Evolutionary conservation across 768 basidiomycete genomes (phyloP).

Genomic region (Macrolepiota fuliginosa): DNA sequence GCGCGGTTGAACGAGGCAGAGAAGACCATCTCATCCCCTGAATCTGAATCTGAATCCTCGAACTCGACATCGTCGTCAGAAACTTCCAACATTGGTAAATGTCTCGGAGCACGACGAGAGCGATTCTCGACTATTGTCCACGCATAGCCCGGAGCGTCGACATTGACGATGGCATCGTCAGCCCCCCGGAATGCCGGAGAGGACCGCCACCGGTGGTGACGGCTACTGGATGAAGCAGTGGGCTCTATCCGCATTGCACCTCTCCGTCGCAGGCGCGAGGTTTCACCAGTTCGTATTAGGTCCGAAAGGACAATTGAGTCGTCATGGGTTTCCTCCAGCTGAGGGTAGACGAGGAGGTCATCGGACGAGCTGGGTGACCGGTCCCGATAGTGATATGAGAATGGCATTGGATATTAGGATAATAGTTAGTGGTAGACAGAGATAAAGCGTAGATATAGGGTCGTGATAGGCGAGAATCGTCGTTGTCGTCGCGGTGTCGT

Average conservation of each 20-base stretch:
- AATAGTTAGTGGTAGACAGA: background rate
- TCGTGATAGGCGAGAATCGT: background rate
- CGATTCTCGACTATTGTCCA: slow-evolving; percentile 12
- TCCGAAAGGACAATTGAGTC: slow-evolving; percentile 72
- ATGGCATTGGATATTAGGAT: slow-evolving; percentile 11
- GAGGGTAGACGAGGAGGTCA: slow-evolving; percentile 1
- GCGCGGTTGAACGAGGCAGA: slow-evolving; percentile 7
- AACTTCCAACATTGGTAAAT: slow-evolving; percentile 10
- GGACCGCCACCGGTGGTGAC: slow-evolving; percentile 8
- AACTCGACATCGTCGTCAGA: slow-evolving; percentile 8
- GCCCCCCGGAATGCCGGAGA: background rate
- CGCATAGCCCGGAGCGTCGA: slow-evolving; percentile 11
- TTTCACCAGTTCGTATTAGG: slow-evolving; percentile 71
- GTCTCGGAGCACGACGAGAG: slow-evolving; percentile 3
- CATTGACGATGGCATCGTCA: slow-evolving; percentile 14
- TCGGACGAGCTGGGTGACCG: background rate
- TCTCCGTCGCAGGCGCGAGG: slow-evolving; percentile 67
- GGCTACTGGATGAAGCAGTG: slow-evolving; percentile 9
- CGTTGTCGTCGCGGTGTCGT: background rate
- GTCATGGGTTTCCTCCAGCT: slow-evolving; percentile 29
- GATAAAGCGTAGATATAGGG: background rate
- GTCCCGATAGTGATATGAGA: slow-evolving; percentile 6
- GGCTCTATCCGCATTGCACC: slow-evolving; percentile 69
- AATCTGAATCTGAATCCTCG: slow-evolving; percentile 15
- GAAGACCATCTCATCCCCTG: slow-evolving; percentile 15